phyloP scores from a whole-genome alignment of 2,329 filamentous ascomycete genomes.

The Ramularia endophylla region DNA sequence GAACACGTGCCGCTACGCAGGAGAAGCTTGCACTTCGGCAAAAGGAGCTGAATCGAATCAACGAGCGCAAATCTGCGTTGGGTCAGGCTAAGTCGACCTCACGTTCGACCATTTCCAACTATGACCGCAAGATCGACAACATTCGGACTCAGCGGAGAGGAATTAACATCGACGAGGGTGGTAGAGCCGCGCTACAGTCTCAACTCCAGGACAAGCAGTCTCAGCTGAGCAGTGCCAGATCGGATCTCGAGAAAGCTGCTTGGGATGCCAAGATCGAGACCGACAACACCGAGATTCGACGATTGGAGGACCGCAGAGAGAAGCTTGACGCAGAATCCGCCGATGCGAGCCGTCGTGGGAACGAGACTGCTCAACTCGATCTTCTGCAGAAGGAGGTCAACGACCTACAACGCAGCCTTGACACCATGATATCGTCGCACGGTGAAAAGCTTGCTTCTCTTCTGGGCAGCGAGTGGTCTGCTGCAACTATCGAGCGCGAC shows the following conservation, averaged over 20 bases:
- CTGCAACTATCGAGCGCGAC: conserved; percentile 61
- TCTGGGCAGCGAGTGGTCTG: conserved; percentile 62
- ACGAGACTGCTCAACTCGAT: conserved; percentile 77
- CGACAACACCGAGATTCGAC: conserved; percentile 59
- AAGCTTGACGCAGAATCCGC: conserved; percentile 73
- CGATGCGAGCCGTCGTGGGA: conserved; percentile 72
- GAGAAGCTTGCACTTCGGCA: conserved; percentile 71
- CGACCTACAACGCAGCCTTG: conserved; percentile 66
- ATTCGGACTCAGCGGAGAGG: conserved; percentile 64
- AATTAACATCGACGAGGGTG: conserved; percentile 82
- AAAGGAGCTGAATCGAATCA: conserved; percentile 63
- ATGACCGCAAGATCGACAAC: conserved; percentile 62
- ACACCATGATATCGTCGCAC: conserved; percentile 72
- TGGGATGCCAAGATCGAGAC: conserved; percentile 67
- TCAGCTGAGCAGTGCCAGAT: conserved; percentile 56
- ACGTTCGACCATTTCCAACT: conserved; percentile 63
- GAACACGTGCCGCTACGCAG: conserved; percentile 64
- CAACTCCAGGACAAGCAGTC: conserved; percentile 64
- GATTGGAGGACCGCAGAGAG: conserved; percentile 65
- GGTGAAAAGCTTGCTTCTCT: conserved; percentile 60
- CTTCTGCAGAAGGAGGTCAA: conserved; percentile 73
- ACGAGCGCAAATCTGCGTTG: conserved; percentile 64
- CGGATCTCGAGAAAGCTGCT: conserved; percentile 56
- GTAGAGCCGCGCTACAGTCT: conserved; percentile 68
- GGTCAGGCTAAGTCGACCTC: conserved; percentile 69